Conservation (phyloP, 2,329 filamentous ascomycete genomes). For the Cladosporium sp. region DNA sequence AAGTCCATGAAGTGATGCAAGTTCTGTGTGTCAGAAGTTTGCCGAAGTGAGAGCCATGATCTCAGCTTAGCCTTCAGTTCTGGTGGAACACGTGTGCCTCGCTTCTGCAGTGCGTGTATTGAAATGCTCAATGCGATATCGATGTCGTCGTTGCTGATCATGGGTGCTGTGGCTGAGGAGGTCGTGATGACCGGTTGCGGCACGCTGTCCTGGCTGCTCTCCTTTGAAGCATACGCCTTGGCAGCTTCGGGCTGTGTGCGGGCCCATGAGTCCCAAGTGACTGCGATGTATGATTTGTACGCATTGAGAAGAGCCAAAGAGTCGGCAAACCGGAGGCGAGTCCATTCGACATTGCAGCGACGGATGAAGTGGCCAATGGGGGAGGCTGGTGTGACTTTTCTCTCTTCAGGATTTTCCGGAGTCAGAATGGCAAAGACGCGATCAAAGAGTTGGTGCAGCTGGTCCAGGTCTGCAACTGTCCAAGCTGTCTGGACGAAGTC, state of each 20-base stretch:
- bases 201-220: neutral
- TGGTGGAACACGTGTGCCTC: constrained; percentile 72
- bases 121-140: constrained; percentile 72
- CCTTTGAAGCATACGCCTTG: constrained; percentile 12
- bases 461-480: constrained; percentile 77
- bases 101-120: constrained; percentile 78
- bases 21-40: constrained; percentile 24
- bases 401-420: constrained; percentile 43
- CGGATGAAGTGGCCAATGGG: constrained; percentile 80
- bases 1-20: constrained; percentile 49
- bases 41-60: constrained; percentile 26
- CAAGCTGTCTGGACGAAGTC: constrained; percentile 76
- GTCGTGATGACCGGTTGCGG: constrained; percentile 25
- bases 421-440: constrained; percentile 43
- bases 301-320: constrained; percentile 73
- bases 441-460: constrained; percentile 63
- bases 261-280: constrained; percentile 10
- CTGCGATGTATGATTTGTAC: constrained; percentile 65
- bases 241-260: constrained; percentile 16
- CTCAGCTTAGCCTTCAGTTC: constrained; percentile 69
- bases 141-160: constrained; percentile 24
- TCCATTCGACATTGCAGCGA: constrained; percentile 73
- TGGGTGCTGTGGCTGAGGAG: constrained; percentile 15
- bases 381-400: constrained; percentile 58
- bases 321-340: constrained; percentile 74